Percentiles rank a stretch among this genome's conserved stretches.
Conservation (phyloP, 2,329 filamentous ascomycete species). For the Diaporthe ampelina region DNA sequence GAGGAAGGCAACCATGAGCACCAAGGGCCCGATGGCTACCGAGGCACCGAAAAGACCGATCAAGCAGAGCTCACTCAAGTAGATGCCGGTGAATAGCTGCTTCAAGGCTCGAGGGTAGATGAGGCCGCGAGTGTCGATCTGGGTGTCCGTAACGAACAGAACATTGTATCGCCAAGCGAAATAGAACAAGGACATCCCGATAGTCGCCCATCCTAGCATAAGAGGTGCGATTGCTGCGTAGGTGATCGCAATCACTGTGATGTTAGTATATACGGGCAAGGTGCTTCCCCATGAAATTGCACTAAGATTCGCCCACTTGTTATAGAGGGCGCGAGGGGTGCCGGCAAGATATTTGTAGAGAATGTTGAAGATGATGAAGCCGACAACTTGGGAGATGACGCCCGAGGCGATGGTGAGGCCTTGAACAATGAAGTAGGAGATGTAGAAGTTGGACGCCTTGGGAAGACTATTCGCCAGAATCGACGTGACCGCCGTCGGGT, state of each 20-base stretch:
- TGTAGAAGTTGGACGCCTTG: constrained; percentile 91
- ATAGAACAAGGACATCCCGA: constrained; percentile 86
- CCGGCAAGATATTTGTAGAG: constrained; percentile 81
- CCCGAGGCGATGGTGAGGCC: constrained; percentile 84
- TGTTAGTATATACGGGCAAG: constrained; percentile 84
- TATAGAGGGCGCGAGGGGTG: constrained; percentile 86
- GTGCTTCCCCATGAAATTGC: constrained; percentile 87
- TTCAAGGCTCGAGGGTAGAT: constrained; percentile 90
- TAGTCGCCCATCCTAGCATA: constrained; percentile 83
- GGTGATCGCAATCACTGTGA: constrained; percentile 84
- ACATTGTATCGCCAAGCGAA: constrained; percentile 92
- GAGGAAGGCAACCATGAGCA: constrained; percentile 83
- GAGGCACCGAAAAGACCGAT: constrained; percentile 86
- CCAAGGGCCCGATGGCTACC: constrained; percentile 74
- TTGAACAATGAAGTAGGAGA: constrained; percentile 95
- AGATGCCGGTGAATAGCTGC: constrained; percentile 87
- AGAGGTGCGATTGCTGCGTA: constrained; percentile 91
- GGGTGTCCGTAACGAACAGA: constrained; percentile 85
- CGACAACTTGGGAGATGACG: constrained; percentile 78
- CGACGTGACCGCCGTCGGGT: constrained; percentile 73
- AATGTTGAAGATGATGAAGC: constrained; percentile 80
- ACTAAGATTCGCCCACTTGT: constrained; percentile 80
- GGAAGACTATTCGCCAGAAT: constrained; percentile 83
- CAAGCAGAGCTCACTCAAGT: constrained; percentile 85
- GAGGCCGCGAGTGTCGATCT: constrained; percentile 88